Percentiles rank a stretch among this genome's conserved stretches.
Conservation (phyloP, 192 early-diverging fungal genomes). For the Coemansia sp. region DNA sequence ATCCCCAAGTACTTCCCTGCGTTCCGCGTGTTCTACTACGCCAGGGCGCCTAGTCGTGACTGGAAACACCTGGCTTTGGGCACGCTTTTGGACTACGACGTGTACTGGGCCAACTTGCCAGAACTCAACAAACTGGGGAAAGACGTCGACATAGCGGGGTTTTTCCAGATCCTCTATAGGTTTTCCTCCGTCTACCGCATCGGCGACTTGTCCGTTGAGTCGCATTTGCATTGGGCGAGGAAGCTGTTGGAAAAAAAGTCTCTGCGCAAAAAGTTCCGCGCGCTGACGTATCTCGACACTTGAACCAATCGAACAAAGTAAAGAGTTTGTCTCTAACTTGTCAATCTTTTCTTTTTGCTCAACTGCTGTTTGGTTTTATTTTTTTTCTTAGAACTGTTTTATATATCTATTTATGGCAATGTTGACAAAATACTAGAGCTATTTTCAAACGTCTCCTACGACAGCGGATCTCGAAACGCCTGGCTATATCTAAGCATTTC, state of each 20-base stretch:
- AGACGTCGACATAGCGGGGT: background rate
- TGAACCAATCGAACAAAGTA: background rate
- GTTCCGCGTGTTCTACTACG: conserved; percentile 61
- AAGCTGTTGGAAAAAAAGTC: conserved; percentile 28
- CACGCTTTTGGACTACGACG: conserved; percentile 49
- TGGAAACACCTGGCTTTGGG: conserved; percentile 20
- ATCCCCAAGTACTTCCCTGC: conserved; percentile 63
- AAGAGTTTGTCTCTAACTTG: no score
- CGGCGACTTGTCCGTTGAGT: conserved; percentile 30
- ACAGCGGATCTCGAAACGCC: no score
- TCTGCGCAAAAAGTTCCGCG: conserved; percentile 32
- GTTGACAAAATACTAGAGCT: no score
- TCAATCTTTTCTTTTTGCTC: background rate
- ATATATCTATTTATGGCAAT: no score
- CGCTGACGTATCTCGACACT: conserved; percentile 28
- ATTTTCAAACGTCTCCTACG: no score
- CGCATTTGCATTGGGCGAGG: conserved; percentile 38
- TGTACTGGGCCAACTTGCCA: conserved; percentile 42
- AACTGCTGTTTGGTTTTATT: background rate
- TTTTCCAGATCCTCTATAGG: conserved; percentile 35
- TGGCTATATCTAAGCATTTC: no score
- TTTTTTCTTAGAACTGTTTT: no score
- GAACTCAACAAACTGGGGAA: conserved; percentile 18
- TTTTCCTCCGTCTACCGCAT: conserved; percentile 29
- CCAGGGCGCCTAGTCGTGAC: background rate